Evolutionary conservation across 2,329 filamentous ascomycete genomes (phyloP), one percentile per base, ranked within the genome.

Genomic region (Bisporella sp.): DNA sequence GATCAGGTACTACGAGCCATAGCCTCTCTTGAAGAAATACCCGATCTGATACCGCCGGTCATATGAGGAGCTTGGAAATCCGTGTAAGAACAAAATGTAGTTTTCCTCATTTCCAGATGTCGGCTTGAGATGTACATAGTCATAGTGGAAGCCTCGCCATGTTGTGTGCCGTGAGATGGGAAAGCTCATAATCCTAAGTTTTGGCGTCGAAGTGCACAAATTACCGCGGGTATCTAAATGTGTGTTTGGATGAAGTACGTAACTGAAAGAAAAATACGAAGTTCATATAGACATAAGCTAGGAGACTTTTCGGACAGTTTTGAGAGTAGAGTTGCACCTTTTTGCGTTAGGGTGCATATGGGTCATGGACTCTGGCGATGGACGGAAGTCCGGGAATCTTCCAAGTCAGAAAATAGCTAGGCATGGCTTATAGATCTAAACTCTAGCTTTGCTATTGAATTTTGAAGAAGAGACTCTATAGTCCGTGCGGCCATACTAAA

Each of bases 1-100:
- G 57, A 52, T 76, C 73, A 0, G 66, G 66, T 0, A 64, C 71
- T 0, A 76, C 46, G 9, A 75, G 0, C 73, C 71, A 51, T 73
- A 69, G 1, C 70, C 71, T 5, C 54, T 42, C 0, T 60, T 30
- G 29, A 48, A 40, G 51, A 62, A 62, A 40, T 59, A 57, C n/a
- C 47, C 45, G 8, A 56, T 55, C 7, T 57, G 49, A 28, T 31
- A 12, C 30, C 53, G 53, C 50, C 72, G 76, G 30, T 46, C 44
- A 46, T 35, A 29, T 28, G 44, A 46, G 13, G 44, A 33, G 6
- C 30, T 33, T 6, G 44, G 44, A 35, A 46, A 46, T 6, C 44
- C 44, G 30, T 46, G 44, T 7, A 46, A 29, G 31, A 35, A 46
- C 5, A 46, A 13, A 7, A 46, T 6, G 32, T 32, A 33, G 7